A percentile compares a stretch with the other conserved stretches of the same genome.
Evolutionary conservation across 306 rosid species (phyloP).

Genomic region (Sicyos baderoa): DNA sequence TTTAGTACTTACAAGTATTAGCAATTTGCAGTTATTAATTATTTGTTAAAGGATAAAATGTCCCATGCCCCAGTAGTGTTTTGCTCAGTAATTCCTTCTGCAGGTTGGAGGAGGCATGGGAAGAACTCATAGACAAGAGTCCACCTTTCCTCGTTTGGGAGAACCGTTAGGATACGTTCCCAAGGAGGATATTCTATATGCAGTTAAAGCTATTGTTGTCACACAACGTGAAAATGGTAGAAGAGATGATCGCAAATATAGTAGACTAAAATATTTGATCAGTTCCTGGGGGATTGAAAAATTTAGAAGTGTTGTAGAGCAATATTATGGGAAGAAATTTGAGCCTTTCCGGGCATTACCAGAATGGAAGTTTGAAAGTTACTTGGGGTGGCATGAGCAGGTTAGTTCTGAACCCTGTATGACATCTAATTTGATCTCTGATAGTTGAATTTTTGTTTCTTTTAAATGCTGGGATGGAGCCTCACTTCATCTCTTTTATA

Average conservation of each 20-base stretch:
- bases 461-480: background rate
- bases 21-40: background rate
- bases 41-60: conserved; percentile 2
- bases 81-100: conserved; percentile 25
- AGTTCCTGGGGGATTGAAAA: conserved; percentile 95
- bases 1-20: background rate
- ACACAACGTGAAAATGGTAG: conserved; percentile 93
- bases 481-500: background rate
- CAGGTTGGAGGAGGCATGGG: conserved; percentile 99
- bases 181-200: conserved; percentile 85
- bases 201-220: conserved; percentile 91
- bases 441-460: background rate
- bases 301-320: conserved; percentile 67
- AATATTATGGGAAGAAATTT: conserved; percentile 82
- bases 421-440: background rate
- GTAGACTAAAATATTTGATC: conserved; percentile 90
- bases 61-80: conserved; percentile 7
- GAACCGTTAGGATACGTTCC: conserved; percentile 90
- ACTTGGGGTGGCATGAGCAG: conserved; percentile 99
- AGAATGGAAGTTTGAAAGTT: conserved; percentile 85
- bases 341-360: conserved; percentile 73
- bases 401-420: conserved; percentile 34
- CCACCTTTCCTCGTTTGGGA: conserved; percentile 79
- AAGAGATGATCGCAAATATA: conserved; percentile 91
- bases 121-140: conserved; percentile 84